Percentiles rank a stretch among this genome's conserved stretches.
These are phyloP conservation scores for Puccinia coronata DNA, from an alignment of 1,284 basidiomycete genomes.

Conservation along the genomic window DNA sequence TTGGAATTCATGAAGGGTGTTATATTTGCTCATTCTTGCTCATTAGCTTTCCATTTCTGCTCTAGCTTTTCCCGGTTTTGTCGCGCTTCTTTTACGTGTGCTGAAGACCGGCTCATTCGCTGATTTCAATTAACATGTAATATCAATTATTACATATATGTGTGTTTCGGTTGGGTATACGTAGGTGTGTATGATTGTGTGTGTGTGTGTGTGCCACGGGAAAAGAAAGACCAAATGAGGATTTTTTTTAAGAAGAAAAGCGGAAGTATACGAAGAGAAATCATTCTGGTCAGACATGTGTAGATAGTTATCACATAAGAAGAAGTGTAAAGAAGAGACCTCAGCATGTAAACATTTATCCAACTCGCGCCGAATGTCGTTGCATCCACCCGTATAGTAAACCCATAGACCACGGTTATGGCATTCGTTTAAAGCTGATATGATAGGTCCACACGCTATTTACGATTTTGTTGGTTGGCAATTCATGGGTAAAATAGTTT, in stretches of 20 bases:
- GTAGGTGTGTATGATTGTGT: too few relatives aligned
- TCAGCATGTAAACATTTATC: conserved; percentile 39
- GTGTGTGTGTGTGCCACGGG: too few relatives aligned
- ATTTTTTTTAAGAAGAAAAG: too few relatives aligned
- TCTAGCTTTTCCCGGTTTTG: conserved; percentile 24
- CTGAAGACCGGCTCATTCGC: conserved; percentile 26
- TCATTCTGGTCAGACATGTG: too few relatives aligned
- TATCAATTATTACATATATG: too few relatives aligned
- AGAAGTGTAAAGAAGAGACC: not conserved
- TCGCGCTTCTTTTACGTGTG: conserved; percentile 24
- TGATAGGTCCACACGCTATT: conserved; percentile 37
- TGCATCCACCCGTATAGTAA: conserved; percentile 42
- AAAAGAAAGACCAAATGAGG: too few relatives aligned
- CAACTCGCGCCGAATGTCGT: conserved; percentile 29
- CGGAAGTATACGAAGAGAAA: too few relatives aligned
- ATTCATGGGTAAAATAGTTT: too few relatives aligned
- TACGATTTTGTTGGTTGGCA: not conserved
- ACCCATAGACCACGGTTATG: conserved; percentile 34
- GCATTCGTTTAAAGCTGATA: conserved; percentile 42
- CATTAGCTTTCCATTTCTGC: conserved; percentile 3
- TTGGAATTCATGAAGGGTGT: not conserved
- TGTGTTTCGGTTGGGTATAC: too few relatives aligned
- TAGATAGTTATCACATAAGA: not conserved
- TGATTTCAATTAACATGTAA: too few relatives aligned
- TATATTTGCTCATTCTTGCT: not conserved